phyloP scores from a whole-genome alignment of 768 basidiomycete species.

The Scleroderma bovista region DNA sequence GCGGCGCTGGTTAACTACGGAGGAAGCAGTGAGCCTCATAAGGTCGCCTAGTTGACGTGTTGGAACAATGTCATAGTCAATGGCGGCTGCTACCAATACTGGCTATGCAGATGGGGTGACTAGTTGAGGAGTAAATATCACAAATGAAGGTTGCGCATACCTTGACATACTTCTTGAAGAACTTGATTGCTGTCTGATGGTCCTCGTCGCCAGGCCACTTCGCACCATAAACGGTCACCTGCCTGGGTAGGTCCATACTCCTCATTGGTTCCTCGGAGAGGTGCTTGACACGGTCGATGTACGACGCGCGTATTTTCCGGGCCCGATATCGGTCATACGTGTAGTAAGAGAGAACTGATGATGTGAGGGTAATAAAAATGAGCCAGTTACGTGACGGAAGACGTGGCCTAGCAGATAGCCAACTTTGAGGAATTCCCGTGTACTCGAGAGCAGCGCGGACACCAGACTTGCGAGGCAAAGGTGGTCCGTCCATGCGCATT shows the following conservation, averaged over 20 bases:
- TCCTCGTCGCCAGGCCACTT: conserved; percentile 97
- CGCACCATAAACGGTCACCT: conserved; percentile 79
- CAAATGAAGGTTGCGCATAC: conserved; percentile 40
- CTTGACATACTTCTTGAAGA: conserved; percentile 98
- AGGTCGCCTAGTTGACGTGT: conserved; percentile 86
- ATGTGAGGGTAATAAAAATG: conserved; percentile 80
- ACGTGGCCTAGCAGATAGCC: conserved; percentile 79
- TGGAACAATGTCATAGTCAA: conserved; percentile 83
- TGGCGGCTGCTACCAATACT: conserved; percentile 85
- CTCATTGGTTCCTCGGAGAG: conserved; percentile 66
- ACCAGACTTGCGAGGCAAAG: conserved; percentile 40
- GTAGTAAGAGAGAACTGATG: conserved; percentile 66
- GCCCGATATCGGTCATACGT: conserved; percentile 85
- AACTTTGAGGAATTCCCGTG: conserved; percentile 66
- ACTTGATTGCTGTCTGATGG: conserved; percentile 72
- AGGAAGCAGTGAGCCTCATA: conserved; percentile 66
- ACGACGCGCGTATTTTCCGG: conserved; percentile 67
- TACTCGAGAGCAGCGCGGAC: conserved; percentile 57
- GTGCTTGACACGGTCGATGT: conserved; percentile 73
- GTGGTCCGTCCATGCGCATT: conserved; percentile 1
- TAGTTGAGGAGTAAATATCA: not conserved
- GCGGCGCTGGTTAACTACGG: conserved; percentile 67
- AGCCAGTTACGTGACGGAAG: conserved; percentile 92
- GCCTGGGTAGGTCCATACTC: conserved; percentile 63
- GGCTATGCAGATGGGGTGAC: conserved; percentile 50